Evolutionary conservation across 2,329 filamentous ascomycete genomes (phyloP).

Genomic region (Aschersonia sp.): DNA sequence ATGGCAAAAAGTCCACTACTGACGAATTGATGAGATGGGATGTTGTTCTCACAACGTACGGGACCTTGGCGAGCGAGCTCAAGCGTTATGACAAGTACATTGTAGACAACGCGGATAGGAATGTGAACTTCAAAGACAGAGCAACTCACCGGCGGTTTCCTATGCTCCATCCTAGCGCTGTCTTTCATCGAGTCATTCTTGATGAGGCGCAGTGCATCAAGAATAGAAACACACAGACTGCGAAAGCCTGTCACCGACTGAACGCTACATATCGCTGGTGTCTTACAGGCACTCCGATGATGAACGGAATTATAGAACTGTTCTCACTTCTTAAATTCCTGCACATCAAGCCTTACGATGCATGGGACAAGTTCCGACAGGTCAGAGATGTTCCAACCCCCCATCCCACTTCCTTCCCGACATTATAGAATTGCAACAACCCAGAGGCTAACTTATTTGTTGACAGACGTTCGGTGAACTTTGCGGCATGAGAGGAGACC

Average conservation of each 20-base stretch:
- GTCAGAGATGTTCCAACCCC: conserved; percentile 19
- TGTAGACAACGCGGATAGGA: conserved; percentile 28
- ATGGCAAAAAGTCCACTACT: conserved; percentile 49
- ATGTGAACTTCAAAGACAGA: conserved; percentile 21
- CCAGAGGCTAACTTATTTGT: background rate
- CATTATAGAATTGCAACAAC: background rate
- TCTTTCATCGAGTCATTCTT: conserved; percentile 69
- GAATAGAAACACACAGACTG: conserved; percentile 59
- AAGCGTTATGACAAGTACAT: conserved; percentile 45
- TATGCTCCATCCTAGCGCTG: conserved; percentile 44
- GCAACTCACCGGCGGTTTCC: conserved; percentile 27
- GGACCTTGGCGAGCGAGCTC: conserved; percentile 50
- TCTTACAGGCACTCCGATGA: conserved; percentile 73
- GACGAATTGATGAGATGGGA: conserved; percentile 53
- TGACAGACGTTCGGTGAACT: conserved; percentile 27
- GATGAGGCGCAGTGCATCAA: conserved; percentile 80
- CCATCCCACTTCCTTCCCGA: background rate
- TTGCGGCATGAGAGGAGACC: conserved; percentile 26
- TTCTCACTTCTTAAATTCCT: conserved; percentile 68
- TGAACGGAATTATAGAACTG: conserved; percentile 70
- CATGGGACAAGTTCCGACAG: conserved; percentile 44
- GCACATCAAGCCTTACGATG: conserved; percentile 59
- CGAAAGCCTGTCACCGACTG: conserved; percentile 53
- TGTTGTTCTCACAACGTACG: conserved; percentile 77
- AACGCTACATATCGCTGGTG: conserved; percentile 64